These are phyloP conservation scores for Daedaleopsis nitida DNA, from an alignment of 768 basidiomycete genomes.

Conservation along the genomic window DNA sequence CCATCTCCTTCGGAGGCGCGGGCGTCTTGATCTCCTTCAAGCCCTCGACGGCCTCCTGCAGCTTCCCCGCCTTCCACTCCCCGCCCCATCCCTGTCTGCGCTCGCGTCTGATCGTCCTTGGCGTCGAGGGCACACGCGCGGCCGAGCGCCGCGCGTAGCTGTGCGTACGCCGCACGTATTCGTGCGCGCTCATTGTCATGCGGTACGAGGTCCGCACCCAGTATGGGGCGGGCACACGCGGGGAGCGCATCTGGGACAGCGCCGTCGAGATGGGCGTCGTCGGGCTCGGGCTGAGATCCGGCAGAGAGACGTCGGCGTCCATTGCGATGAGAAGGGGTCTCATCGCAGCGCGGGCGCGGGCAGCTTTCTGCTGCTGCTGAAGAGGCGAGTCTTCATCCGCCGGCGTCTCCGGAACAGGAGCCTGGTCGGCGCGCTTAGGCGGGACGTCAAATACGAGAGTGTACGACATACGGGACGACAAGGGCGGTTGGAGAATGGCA, in stretches of 20 bases:
- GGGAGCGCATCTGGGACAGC: slow-evolving; percentile 14
- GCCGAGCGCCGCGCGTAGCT: not conserved
- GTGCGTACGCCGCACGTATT: not conserved
- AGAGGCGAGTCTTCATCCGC: slow-evolving; percentile 7
- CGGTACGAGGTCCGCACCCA: slow-evolving; percentile 28
- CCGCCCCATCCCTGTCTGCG: slow-evolving; percentile 32
- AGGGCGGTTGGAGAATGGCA: not conserved
- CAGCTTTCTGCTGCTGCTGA: slow-evolving; percentile 16
- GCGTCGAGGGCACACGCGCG: slow-evolving; percentile 20
- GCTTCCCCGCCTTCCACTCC: slow-evolving; percentile 25
- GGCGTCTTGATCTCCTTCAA: slow-evolving; percentile 19
- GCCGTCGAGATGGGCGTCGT: slow-evolving; percentile 9
- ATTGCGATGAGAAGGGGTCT: not conserved
- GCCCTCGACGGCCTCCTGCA: slow-evolving; percentile 22
- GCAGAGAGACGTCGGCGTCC: slow-evolving; percentile 24
- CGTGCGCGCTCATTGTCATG: slow-evolving; percentile 1
- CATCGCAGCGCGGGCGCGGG: slow-evolving; percentile 12
- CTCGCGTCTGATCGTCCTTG: slow-evolving; percentile 25
- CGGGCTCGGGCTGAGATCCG: slow-evolving; percentile 14
- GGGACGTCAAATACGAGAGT: slow-evolving; percentile 8
- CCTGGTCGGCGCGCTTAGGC: not conserved
- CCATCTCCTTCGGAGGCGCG: not conserved
- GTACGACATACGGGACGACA: not conserved
- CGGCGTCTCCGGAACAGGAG: slow-evolving; percentile 1
- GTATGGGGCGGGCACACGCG: slow-evolving; percentile 18